Evolutionary conservation across 768 basidiomycete genomes (phyloP), one percentile per base, ranked within the genome.

Genomic region (Trametes gibbosa): DNA sequence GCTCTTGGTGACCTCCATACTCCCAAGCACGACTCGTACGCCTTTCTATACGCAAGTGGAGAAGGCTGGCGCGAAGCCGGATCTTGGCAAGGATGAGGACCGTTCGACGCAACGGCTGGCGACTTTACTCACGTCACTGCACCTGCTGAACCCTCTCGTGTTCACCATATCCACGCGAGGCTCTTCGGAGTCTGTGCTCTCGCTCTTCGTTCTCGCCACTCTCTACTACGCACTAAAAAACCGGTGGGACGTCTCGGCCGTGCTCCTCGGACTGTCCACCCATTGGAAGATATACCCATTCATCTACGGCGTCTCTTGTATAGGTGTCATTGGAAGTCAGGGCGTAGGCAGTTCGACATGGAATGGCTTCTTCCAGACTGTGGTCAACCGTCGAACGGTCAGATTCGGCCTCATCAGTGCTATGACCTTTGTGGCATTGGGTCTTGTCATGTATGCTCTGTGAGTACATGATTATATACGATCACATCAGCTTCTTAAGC

Each of bases 211-310:
- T 39, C 79, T 97, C 39, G 73, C 82, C 51, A 84, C 87, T 0
- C 74, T 95, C 25, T 83, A 82, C 68, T 78, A 74, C 29, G 83
- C 85, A 1, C 72, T 89, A 58, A 79, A 79, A 41, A 76, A 74
- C 3, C 76, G 77, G 43, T 89, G 90, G 85, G 78, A 81, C 49
- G 61, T 72, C 3, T 84, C 92, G 0, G 95, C 92, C 0, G 64
- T 91, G 5, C 68, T 87, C 55, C 78, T 95, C 21, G 97, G 94
- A 0, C 65, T 94, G 40, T 87, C 90, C 61, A 86, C 93, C 0
- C 95, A 98, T 66, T 96, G 94, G 92, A 99, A 99, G 75, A 92
- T 99, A 56, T 98, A 97, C 68, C 97, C 97, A 0, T 78, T 95
- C 63, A 84, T 99, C 56, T 98, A 98, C 70, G 91, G 89, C 0